These are phyloP conservation scores for Nakazawaea laoshanensis DNA, from an alignment of 805 yeast species.

Conservation along the genomic window DNA sequence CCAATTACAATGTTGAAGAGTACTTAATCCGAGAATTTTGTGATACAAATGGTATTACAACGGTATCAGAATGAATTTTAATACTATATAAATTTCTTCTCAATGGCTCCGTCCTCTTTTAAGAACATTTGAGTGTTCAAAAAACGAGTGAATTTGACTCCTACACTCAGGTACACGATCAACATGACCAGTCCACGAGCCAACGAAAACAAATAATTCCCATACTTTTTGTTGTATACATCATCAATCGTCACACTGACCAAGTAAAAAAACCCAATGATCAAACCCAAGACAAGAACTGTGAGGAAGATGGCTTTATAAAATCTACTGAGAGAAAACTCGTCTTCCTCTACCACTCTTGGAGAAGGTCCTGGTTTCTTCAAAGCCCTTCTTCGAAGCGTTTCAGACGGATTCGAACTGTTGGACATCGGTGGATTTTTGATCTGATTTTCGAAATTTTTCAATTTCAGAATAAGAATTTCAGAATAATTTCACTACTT, in stretches of 20 bases:
- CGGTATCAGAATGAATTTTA: conserved; percentile 4
- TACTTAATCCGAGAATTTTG: conserved; percentile 16
- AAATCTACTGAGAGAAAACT: conserved; percentile 12
- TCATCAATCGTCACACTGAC: conserved; percentile 5
- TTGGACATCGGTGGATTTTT: not conserved
- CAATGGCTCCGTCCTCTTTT: conserved; percentile 18
- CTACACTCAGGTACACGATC: conserved; percentile 12
- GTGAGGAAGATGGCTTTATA: conserved; percentile 15
- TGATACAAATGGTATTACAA: conserved; percentile 22
- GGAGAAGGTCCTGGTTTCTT: conserved; percentile 4
- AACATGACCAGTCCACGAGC: conserved; percentile 9
- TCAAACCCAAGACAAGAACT: conserved; percentile 8
- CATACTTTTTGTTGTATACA: conserved; percentile 10
- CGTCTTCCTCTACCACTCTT: conserved; percentile 14
- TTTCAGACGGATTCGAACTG: not conserved
- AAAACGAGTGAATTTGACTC: conserved; percentile 13
- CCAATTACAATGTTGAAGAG: conserved; percentile 14
- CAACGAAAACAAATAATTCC: conserved; percentile 5
- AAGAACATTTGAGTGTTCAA: conserved; percentile 17
- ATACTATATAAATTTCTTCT: conserved; percentile 11
- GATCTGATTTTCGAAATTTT: not conserved
- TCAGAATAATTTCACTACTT: not conserved
- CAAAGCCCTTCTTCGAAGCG: conserved; percentile 1
- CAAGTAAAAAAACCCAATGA: conserved; percentile 4
- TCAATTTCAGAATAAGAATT: not conserved